Evolutionary conservation across 1,284 basidiomycete genomes (phyloP), one percentile per base, ranked within the genome.

Genomic region (Austroboletus rostrupii): DNA sequence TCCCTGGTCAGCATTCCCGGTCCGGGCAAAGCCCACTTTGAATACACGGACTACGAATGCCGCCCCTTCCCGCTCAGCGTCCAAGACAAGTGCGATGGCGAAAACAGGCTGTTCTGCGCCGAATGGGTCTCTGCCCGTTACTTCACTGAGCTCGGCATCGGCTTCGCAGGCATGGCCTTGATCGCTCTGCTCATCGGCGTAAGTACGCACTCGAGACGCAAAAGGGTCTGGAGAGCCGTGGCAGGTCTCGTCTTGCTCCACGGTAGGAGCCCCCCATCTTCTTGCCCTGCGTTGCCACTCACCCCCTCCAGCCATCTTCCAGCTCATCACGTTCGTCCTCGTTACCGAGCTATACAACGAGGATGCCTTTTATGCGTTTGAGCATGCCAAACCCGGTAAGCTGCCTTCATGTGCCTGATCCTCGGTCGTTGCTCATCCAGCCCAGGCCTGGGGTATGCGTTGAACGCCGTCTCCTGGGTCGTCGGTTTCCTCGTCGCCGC

Each of bases 91-190:
- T 90, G 87, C 59, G 81, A 87, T 55, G 67, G 77, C 43, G 77
- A 83, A 52, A 83, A 85, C 55, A 69, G 71, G 45, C 49, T 63
- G 0, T 81, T 86, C 64, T 90, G 87, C 65, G 74, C 78, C 17
- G 71, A 76, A 39, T 90, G 87, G 87, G 77, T 75, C 14, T 86
- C 80, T 37, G 87, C 87, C 16, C 75, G 76, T 3, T 90, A 87
- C 61, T 69, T 79, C 38, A 71, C 75, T 17, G 78, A 85, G 62
- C 65, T 88, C 17, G 78, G 78, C 43, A 73, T 81, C 39, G 83
- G 85, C 12, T 85, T 85, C 61, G 81, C 76, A 13, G 74, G 70
- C 39, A 69, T 83, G 21, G 78, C 84, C 7, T 65, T 85, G 41
- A 61, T 77, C 1, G 70, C 83, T 7, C 73, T 89, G 43, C 58